These are phyloP conservation scores for Cupressus sempervirens DNA, from an alignment of 75 land plant species.

Conservation along the genomic window DNA sequence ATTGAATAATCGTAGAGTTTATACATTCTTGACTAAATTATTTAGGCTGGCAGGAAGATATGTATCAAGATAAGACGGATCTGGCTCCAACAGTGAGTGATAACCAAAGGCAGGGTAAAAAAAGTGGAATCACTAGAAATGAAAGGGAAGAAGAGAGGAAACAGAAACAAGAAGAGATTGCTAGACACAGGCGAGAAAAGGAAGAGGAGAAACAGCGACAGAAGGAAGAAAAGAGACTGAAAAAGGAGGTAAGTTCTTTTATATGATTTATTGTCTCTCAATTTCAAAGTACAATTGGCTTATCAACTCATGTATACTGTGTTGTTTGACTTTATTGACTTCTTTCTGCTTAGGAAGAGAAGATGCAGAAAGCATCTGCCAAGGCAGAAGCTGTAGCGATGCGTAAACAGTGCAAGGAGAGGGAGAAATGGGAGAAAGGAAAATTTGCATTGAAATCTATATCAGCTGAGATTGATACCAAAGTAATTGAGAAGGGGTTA, in stretches of 20 bases:
- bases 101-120: constrained; percentile 13
- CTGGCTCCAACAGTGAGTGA: constrained; percentile 7
- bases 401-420: constrained; percentile 68
- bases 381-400: constrained; percentile 73
- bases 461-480: constrained; percentile 71
- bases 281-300: background rate
- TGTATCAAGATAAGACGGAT: background rate
- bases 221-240: constrained; percentile 67
- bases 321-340: constrained; percentile 9
- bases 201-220: constrained; percentile 53
- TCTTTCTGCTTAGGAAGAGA: constrained; percentile 57
- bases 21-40: background rate
- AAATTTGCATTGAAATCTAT: constrained; percentile 80
- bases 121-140: constrained; percentile 11
- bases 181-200: constrained; percentile 36
- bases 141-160: constrained; percentile 34
- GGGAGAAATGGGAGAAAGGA: constrained; percentile 92
- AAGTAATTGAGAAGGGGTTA: constrained; percentile 71
- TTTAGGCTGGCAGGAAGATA: constrained; percentile 14
- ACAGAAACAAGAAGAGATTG: constrained; percentile 22
- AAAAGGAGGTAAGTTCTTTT: constrained; percentile 51
- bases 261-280: background rate
- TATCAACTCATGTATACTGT: background rate
- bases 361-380: constrained; percentile 54
- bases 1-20: constrained; percentile 3